Percentiles rank a stretch among this genome's conserved stretches.
These are phyloP conservation scores for Xylariaceae sp. DNA, from an alignment of 2,329 filamentous ascomycete genomes.

Conservation along the genomic window DNA sequence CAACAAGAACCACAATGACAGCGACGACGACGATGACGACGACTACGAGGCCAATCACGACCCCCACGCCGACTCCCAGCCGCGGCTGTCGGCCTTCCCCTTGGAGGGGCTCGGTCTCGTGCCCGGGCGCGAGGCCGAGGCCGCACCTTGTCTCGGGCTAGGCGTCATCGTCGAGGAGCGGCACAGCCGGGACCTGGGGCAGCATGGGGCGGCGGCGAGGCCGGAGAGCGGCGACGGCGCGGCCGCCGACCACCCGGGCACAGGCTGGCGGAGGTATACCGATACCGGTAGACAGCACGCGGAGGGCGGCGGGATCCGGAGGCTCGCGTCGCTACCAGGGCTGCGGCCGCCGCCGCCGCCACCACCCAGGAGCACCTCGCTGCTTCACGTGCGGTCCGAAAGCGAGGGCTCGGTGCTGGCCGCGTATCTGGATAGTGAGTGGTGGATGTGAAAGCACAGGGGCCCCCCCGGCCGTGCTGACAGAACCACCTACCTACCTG, in stretches of 20 bases:
- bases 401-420: conserved; percentile 21
- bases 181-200: conserved; percentile 8
- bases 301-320: conserved; percentile 1
- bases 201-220: conserved; percentile 1
- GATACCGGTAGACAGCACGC: not conserved
- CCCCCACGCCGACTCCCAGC: conserved; percentile 1
- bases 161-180: conserved; percentile 16
- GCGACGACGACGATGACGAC: conserved; percentile 4
- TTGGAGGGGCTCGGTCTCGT: not conserved
- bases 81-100: not conserved
- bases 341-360: too few relatives aligned
- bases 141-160: too few relatives aligned
- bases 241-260: not conserved
- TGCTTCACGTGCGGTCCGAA: conserved; percentile 12
- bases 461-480: too few relatives aligned
- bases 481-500: too few relatives aligned
- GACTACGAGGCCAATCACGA: conserved; percentile 6
- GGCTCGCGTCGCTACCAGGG: too few relatives aligned
- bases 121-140: conserved; percentile 5
- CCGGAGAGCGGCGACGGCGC: conserved; percentile 1
- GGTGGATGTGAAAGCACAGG: too few relatives aligned
- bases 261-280: conserved; percentile 3
- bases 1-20: conserved; percentile 6
- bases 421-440: conserved; percentile 19
- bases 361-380: conserved; percentile 1